Conservation (phyloP, 306 rosid genomes). For the Ormosia semicastrata region DNA sequence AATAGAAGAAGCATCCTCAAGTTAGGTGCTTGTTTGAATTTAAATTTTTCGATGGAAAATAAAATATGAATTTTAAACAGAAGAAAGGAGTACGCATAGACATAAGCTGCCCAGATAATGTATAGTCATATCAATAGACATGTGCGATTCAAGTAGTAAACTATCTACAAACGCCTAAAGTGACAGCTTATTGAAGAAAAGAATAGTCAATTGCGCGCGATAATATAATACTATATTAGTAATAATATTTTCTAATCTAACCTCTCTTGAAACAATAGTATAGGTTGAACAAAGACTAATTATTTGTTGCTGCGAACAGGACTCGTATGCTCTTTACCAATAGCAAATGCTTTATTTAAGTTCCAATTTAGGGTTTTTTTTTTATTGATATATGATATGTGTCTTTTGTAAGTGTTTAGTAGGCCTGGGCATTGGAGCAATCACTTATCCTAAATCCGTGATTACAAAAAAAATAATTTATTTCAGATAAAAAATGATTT, state of each 20-base stretch:
- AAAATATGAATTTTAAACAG: neutral
- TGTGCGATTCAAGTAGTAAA: neutral
- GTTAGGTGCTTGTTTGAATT: neutral
- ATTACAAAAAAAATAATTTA: no score
- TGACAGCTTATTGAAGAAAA: neutral
- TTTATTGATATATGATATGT: no score
- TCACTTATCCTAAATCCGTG: no score
- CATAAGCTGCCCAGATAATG: neutral
- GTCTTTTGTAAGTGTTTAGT: no score
- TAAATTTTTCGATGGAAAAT: neutral
- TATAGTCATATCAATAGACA: neutral
- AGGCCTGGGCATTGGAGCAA: no score
- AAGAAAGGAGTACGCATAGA: neutral
- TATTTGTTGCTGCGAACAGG: neutral
- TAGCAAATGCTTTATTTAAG: no score
- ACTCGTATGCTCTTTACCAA: no score
- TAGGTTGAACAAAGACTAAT: neutral
- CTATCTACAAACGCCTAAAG: neutral
- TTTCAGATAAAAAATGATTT: no score
- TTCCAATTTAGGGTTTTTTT: no score
- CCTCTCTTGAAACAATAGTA: neutral
- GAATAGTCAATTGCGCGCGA: conserved; percentile 21
- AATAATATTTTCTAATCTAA: neutral
- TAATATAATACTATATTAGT: neutral
- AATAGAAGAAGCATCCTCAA: neutral